phyloP scores from a whole-genome alignment of 176 grass and related monocot species.

The Puya raimondii region DNA sequence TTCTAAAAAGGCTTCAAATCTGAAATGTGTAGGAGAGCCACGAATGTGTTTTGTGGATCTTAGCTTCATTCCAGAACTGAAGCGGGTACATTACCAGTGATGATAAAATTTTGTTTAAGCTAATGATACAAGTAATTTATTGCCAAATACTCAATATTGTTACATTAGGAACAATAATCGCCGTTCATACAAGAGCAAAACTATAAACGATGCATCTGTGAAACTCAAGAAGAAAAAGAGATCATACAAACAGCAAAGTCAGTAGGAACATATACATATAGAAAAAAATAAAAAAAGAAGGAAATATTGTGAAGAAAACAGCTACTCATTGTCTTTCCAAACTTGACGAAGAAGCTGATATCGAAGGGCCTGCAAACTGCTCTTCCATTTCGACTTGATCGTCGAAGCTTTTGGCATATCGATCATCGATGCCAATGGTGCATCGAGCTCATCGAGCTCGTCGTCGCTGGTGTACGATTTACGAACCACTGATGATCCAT shows the following conservation, averaged over 20 bases:
- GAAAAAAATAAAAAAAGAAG: not conserved
- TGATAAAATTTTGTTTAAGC: no score
- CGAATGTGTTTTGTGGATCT: no score
- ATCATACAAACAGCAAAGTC: not conserved
- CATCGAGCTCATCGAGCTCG: conserved; percentile 80
- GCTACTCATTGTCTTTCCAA: conserved; percentile 60
- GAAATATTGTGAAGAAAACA: not conserved
- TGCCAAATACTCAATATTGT: no score
- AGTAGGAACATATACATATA: not conserved
- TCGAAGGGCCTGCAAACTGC: conserved; percentile 31
- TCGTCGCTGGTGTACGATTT: conserved; percentile 88
- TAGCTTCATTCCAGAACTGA: no score
- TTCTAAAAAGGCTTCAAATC: no score
- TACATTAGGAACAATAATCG: no score
- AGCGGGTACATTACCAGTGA: no score
- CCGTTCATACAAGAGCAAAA: no score
- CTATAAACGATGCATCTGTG: not conserved
- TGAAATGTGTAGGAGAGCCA: no score
- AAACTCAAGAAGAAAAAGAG: not conserved
- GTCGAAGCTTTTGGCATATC: conserved; percentile 28
- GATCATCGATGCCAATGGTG: conserved; percentile 58
- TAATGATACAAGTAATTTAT: no score
- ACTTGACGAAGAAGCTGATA: conserved; percentile 83
- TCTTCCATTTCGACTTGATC: conserved; percentile 39
- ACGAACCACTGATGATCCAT: conserved; percentile 51